A percentile compares a stretch with the other conserved stretches of the same genome.
Conservation (phyloP, 2,329 filamentous ascomycete species). For the Monosporascus sp. region DNA sequence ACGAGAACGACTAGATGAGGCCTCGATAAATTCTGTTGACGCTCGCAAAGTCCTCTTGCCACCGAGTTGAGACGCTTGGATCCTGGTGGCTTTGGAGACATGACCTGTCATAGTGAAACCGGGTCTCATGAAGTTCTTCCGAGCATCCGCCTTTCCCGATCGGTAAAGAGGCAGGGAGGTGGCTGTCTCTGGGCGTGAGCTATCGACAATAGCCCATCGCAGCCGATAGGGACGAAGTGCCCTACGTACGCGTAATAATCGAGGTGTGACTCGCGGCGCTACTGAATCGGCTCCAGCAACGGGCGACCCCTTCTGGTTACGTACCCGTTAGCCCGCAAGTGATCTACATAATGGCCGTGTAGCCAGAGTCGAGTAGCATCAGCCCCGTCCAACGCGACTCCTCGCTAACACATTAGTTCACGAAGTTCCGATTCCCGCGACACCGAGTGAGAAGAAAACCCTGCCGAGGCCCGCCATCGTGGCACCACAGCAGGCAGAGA, state of each 20-base stretch:
- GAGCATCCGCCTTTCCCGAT: not conserved
- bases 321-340: not conserved
- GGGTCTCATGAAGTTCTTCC: not conserved
- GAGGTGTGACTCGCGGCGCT: not conserved
- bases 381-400: not conserved
- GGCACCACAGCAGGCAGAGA: not conserved
- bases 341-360: not conserved
- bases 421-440: not conserved
- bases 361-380: not conserved
- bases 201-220: not conserved
- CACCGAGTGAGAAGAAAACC: not conserved
- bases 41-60: too few species aligned
- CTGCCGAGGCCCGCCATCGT: too few species aligned
- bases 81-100: not conserved
- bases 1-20: too few species aligned
- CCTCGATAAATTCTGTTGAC: too few species aligned
- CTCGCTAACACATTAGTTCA: not conserved
- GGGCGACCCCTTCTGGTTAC: not conserved
- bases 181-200: not conserved
- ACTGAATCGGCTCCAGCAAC: too few species aligned
- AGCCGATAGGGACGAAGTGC: too few species aligned
- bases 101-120: not conserved
- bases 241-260: too few species aligned
- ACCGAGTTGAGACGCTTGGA: too few species aligned
- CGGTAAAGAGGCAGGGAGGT: not conserved